Evolutionary conservation across 331 rosid species (phyloP).

Genomic region (Pyrus hybrid): DNA sequence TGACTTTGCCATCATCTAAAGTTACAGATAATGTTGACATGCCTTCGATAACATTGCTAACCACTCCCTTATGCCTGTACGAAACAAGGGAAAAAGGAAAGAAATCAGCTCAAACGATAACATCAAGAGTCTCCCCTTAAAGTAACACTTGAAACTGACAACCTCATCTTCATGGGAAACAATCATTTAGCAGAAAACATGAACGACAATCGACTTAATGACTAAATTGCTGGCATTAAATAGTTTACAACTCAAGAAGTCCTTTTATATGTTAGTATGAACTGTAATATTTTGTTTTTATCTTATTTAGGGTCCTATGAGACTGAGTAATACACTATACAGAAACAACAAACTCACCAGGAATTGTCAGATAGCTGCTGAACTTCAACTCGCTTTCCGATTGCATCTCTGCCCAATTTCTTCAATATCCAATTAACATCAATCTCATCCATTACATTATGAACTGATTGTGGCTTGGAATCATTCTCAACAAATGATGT

Average conservation of each 20-base stretch:
- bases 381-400: slow-evolving; percentile 97
- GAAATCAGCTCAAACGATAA: neutral
- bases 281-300: neutral
- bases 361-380: slow-evolving; percentile 77
- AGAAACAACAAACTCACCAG: slow-evolving; percentile 54
- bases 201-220: neutral
- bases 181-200: neutral
- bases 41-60: slow-evolving; percentile 62
- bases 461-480: slow-evolving; percentile 34
- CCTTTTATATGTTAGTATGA: neutral
- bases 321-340: neutral
- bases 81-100: neutral
- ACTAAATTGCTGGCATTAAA: neutral
- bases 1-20: slow-evolving; percentile 66
- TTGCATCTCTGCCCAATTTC: slow-evolving; percentile 91
- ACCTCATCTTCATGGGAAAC: neutral
- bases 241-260: neutral
- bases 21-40: slow-evolving; percentile 59
- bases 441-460: slow-evolving; percentile 67
- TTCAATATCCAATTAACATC: slow-evolving; percentile 94
- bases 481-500: slow-evolving; percentile 35
- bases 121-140: neutral
- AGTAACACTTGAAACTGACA: neutral
- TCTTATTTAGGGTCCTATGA: neutral
- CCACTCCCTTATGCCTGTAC: slow-evolving; percentile 84